Evolutionary conservation across 1,284 basidiomycete genomes (phyloP).

Genomic region (Pascua sp.): DNA sequence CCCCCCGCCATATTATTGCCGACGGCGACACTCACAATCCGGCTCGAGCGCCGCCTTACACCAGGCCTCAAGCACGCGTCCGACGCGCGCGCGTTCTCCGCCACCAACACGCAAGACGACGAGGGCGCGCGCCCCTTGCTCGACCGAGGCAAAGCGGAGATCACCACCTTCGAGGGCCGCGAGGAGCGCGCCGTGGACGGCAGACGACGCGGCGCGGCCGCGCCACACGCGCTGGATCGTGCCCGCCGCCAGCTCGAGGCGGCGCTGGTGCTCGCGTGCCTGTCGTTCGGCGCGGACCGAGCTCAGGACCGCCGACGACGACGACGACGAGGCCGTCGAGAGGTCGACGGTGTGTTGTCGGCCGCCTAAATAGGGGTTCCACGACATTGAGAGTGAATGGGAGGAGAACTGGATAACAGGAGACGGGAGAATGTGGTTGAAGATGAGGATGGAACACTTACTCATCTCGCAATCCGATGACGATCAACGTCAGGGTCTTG

Average conservation of each 20-base stretch:
- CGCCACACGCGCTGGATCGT: slow-evolving; percentile 45
- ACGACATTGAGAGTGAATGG: too few relatives aligned
- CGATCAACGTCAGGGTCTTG: too few relatives aligned
- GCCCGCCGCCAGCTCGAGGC: slow-evolving; percentile 30
- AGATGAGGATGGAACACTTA: too few relatives aligned
- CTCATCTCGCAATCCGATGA: too few relatives aligned
- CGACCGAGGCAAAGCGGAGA: neutral
- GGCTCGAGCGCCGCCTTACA: slow-evolving; percentile 10
- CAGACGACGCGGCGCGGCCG: slow-evolving; percentile 18
- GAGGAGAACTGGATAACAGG: too few relatives aligned
- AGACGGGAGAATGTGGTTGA: neutral
- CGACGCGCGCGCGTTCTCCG: slow-evolving; percentile 7
- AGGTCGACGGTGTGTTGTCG: slow-evolving; percentile 32
- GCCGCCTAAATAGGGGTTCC: slow-evolving; percentile 19
- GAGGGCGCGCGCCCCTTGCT: slow-evolving; percentile 15
- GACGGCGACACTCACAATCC: neutral
- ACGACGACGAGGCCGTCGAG: slow-evolving; percentile 34
- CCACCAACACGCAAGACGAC: slow-evolving; percentile 16
- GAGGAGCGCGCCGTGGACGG: neutral
- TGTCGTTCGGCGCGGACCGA: slow-evolving; percentile 37
- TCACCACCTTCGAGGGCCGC: slow-evolving; percentile 1
- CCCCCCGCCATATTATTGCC: neutral
- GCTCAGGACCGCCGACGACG: slow-evolving; percentile 34
- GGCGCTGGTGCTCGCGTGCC: slow-evolving; percentile 33
- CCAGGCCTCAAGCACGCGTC: slow-evolving; percentile 21